Evolutionary conservation across 75 land plant species (phyloP), one percentile per base, ranked within the genome.

Genomic region (Gnetum montanum): DNA sequence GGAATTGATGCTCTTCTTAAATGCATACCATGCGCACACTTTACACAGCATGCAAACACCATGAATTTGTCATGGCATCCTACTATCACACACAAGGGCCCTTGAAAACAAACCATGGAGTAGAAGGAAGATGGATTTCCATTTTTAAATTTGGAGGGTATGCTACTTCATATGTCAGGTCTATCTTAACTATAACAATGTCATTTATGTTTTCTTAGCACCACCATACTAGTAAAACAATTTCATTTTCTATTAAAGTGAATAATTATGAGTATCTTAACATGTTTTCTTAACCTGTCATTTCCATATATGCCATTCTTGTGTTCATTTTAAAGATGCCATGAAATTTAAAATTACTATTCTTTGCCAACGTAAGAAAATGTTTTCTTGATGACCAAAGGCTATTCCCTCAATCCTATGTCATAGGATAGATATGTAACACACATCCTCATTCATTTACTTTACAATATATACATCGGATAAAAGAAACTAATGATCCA

Each of bases 51-150:
- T 83, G 88, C 76, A 91, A 91, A 63, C 88, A 83, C 59, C 81
- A 88, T 31, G 97, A 93, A 29, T 91, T 91, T 76, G 88, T 91
- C 31, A 87, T 87, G 88, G 78, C 87, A 33, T 80, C 97, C 25
- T 91, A 87, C 51, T 87, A 87, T 78, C 93, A 91, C 58, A 78
- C 87, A 58, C 87, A 85, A 65, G 78, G 26, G 82, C 79, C 20
- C 78, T 91, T 31, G 93, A 91, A 45, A 73, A 76, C 66, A 91
- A 84, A 47, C 72, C 85, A 6, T 40, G 87, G 63, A 64, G 83
- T 49, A 72, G 77, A 31, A 61, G 82, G 55, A 86, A 87, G 55
- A 71, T 90, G 50, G 88, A 90, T 29, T 83, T 90, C 48, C 96
- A 87, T 67, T 90, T 76, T 43, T 91, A 84, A 25, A 72, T 80